These are phyloP conservation scores for Aspergillus bridgeri DNA, from an alignment of 495 filamentous ascomycete species.

Conservation along the genomic window DNA sequence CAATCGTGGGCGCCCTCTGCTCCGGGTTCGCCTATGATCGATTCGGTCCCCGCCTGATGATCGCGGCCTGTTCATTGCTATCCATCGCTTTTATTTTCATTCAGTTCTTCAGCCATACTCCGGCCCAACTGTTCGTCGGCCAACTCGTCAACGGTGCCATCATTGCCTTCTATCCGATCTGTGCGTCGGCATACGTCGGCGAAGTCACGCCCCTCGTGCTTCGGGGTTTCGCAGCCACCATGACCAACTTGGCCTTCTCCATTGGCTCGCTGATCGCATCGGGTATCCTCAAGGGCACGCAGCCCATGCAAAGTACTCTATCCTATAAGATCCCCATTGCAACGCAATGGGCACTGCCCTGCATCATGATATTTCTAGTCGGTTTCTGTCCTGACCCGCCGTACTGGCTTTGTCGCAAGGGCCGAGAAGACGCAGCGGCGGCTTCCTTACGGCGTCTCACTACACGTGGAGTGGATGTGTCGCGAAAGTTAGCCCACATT, in stretches of 20 bases:
- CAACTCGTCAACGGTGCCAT: slow-evolving; percentile 34
- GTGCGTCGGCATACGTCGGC: slow-evolving; percentile 33
- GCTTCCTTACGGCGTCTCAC: slow-evolving; percentile 35
- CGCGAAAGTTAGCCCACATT: slow-evolving; percentile 28
- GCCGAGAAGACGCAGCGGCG: slow-evolving; percentile 37
- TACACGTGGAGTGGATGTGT: slow-evolving; percentile 14
- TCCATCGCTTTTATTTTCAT: slow-evolving; percentile 36
- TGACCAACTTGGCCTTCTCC: slow-evolving; percentile 38
- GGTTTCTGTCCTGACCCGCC: slow-evolving; percentile 49
- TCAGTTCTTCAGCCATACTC: slow-evolving; percentile 33
- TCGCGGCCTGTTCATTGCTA: slow-evolving; percentile 27
- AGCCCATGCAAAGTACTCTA: slow-evolving; percentile 24
- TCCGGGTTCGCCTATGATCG: slow-evolving; percentile 28
- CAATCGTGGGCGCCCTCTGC: slow-evolving; percentile 55
- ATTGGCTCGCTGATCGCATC: slow-evolving; percentile 39
- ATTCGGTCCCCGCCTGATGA: slow-evolving; percentile 28
- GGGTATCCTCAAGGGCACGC: slow-evolving; percentile 36
- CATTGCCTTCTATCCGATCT: slow-evolving; percentile 35
- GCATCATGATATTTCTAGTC: slow-evolving; percentile 33
- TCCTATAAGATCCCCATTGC: slow-evolving; percentile 37
- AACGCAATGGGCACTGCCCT: slow-evolving; percentile 33
- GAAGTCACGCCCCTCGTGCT: slow-evolving; percentile 40
- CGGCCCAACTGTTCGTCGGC: slow-evolving; percentile 30
- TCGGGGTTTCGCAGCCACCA: slow-evolving; percentile 36
- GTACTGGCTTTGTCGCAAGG: slow-evolving; percentile 46